Evolutionary conservation across 768 basidiomycete species (phyloP).

Genomic region (Lentinula raphanica): DNA sequence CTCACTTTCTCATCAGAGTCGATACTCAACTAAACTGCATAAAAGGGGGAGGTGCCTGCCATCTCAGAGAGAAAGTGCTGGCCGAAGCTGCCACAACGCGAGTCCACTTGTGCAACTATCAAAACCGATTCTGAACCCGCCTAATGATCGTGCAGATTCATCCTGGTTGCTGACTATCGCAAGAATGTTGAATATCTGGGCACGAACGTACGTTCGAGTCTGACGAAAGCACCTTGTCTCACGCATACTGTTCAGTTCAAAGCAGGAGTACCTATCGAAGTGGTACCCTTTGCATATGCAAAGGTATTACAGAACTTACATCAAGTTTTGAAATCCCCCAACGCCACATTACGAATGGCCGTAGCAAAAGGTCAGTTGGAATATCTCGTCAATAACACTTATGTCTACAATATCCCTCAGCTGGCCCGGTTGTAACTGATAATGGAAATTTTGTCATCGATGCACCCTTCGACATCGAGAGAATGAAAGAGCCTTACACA

Average conservation of each 20-base stretch:
- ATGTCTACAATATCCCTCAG: constrained; percentile 29
- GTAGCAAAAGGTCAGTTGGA: constrained; percentile 56
- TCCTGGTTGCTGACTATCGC: constrained; percentile 91
- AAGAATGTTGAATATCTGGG: constrained; percentile 86
- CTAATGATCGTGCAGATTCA: constrained; percentile 46
- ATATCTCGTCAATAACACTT: neutral
- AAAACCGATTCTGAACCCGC: neutral
- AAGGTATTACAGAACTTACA: constrained; percentile 74
- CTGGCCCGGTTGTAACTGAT: constrained; percentile 94
- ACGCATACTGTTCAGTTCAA: constrained; percentile 48
- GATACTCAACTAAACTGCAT: constrained; percentile 85
- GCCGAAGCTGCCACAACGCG: constrained; percentile 91
- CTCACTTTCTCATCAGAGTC: constrained; percentile 49
- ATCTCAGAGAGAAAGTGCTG: constrained; percentile 93
- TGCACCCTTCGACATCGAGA: constrained; percentile 74
- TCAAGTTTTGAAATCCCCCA: constrained; percentile 54
- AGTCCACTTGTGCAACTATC: neutral
- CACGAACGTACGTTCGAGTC: constrained; percentile 56
- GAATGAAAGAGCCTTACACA: constrained; percentile 60
- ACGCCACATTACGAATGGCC: constrained; percentile 87
- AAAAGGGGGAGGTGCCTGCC: constrained; percentile 97
- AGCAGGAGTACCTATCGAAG: constrained; percentile 92
- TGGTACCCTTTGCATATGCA: constrained; percentile 93
- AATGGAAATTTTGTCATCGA: constrained; percentile 98
- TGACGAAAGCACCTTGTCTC: neutral